A percentile compares a stretch with the other conserved stretches of the same genome.
phyloP scores from a whole-genome alignment of 768 basidiomycete species.

The Tulasnella sp. region DNA sequence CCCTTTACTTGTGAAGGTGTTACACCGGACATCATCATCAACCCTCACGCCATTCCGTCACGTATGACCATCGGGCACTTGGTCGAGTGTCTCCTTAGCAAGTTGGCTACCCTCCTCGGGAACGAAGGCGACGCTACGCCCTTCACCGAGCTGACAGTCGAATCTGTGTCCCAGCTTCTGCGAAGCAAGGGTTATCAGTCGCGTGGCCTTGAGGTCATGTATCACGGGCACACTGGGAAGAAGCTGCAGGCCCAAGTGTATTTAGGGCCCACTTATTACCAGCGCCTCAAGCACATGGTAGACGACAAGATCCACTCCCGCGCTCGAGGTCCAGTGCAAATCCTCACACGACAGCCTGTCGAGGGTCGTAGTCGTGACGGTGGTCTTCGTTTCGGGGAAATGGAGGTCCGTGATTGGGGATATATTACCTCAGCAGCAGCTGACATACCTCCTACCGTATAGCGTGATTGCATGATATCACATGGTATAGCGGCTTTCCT shows the following conservation, averaged over 20 bases:
- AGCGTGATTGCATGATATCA: conserved; percentile 98
- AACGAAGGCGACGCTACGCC: conserved; percentile 98
- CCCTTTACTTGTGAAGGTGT: conserved; percentile 97
- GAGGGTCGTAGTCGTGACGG: conserved; percentile 98
- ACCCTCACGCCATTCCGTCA: conserved; percentile 98
- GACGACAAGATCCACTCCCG: conserved; percentile 99
- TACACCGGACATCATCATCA: conserved; percentile 95
- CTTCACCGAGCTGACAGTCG: conserved; percentile 95
- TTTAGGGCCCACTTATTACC: conserved; percentile 98
- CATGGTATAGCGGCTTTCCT: conserved; percentile 97
- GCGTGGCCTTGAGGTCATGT: conserved; percentile 96
- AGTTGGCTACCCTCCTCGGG: conserved; percentile 91
- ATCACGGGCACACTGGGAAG: conserved; percentile 96
- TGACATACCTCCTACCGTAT: background rate
- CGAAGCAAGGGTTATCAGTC: conserved; percentile 90
- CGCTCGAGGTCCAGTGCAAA: conserved; percentile 94
- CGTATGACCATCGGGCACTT: conserved; percentile 99
- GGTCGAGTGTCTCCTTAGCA: conserved; percentile 94
- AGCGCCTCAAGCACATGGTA: conserved; percentile 99
- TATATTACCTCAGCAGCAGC: background rate
- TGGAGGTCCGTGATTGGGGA: conserved; percentile 53
- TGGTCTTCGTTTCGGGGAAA: conserved; percentile 99
- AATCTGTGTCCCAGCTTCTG: conserved; percentile 90
- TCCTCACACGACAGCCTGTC: conserved; percentile 93
- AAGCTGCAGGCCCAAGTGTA: conserved; percentile 98